These are phyloP conservation scores for Tardiomyces digboiensis DNA, from an alignment of 1,139 yeast species.

Conservation along the genomic window DNA sequence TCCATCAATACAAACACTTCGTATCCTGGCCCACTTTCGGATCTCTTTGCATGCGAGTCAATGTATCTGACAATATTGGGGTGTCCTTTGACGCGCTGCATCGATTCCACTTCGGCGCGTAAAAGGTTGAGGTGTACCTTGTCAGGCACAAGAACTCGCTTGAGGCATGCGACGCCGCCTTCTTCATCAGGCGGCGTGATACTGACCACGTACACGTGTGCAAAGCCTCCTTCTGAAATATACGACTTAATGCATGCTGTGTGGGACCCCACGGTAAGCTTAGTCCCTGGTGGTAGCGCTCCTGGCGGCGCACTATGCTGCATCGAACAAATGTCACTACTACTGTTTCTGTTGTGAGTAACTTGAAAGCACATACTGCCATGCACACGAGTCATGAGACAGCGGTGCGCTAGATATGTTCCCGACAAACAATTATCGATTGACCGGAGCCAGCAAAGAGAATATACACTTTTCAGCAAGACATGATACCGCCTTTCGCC, in stretches of 20 bases:
- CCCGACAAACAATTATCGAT: too few relatives aligned
- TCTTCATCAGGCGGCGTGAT: slow-evolving; percentile 27
- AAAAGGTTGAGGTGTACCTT: slow-evolving; percentile 57
- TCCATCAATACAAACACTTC: slow-evolving; percentile 94
- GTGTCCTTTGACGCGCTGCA: slow-evolving; percentile 74
- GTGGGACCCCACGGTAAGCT: slow-evolving; percentile 59
- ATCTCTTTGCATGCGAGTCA: slow-evolving; percentile 91
- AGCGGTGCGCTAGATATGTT: too few relatives aligned
- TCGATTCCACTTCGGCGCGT: slow-evolving; percentile 74
- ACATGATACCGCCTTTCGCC: too few relatives aligned
- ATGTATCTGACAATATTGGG: slow-evolving; percentile 78
- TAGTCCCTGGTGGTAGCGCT: slow-evolving; percentile 57
- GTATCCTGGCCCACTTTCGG: slow-evolving; percentile 39
- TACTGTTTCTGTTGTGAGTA: background rate
- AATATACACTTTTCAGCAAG: too few relatives aligned
- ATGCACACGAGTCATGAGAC: too few relatives aligned
- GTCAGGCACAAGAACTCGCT: slow-evolving; percentile 69
- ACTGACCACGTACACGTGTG: slow-evolving; percentile 62
- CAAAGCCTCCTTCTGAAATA: slow-evolving; percentile 69
- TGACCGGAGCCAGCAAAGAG: too few relatives aligned
- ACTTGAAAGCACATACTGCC: background rate
- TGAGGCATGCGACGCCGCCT: slow-evolving; percentile 43
- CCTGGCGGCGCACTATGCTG: slow-evolving; percentile 30
- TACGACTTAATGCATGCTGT: slow-evolving; percentile 46
- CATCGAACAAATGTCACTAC: slow-evolving; percentile 1